Percentiles rank a stretch among this genome's conserved stretches.
phyloP scores from a whole-genome alignment of 306 rosid species.

The Cucurbita pepo region DNA sequence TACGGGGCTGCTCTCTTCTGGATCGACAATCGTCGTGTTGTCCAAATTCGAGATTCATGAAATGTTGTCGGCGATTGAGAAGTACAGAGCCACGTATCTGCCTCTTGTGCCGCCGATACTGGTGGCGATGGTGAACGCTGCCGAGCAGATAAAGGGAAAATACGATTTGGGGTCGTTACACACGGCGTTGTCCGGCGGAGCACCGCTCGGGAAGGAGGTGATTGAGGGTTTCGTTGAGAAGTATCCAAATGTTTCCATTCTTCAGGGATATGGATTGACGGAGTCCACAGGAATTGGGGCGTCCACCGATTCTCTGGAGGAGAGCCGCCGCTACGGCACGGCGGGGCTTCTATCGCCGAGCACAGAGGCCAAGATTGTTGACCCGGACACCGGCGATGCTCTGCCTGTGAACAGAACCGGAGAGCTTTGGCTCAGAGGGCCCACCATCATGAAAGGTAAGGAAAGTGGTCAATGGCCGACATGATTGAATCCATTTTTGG shows the following conservation, averaged over 20 bases:
- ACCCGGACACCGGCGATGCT: slow-evolving; percentile 29
- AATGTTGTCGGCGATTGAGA: slow-evolving; percentile 46
- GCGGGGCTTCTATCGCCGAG: slow-evolving; percentile 62
- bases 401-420: slow-evolving; percentile 45
- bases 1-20: slow-evolving; percentile 40
- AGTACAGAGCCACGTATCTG: slow-evolving; percentile 33
- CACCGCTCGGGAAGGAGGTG: slow-evolving; percentile 80
- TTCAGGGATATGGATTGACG: slow-evolving; percentile 81
- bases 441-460: slow-evolving; percentile 67
- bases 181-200: slow-evolving; percentile 55
- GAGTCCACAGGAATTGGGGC: slow-evolving; percentile 77
- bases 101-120: slow-evolving; percentile 86
- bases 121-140: slow-evolving; percentile 54
- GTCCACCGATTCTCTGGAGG: slow-evolving; percentile 68
- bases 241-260: slow-evolving; percentile 38
- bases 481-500: neutral
- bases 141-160: slow-evolving; percentile 37
- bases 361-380: slow-evolving; percentile 54
- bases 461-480: neutral
- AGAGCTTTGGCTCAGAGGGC: slow-evolving; percentile 90
- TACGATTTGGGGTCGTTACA: slow-evolving; percentile 53
- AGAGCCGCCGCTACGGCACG: slow-evolving; percentile 76
- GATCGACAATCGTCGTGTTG: slow-evolving; percentile 55
- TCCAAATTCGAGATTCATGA: slow-evolving; percentile 74
- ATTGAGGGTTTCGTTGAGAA: slow-evolving; percentile 61